These are phyloP conservation scores for Sedum album DNA, from an alignment of 164 flowering plant species.

Conservation along the genomic window DNA sequence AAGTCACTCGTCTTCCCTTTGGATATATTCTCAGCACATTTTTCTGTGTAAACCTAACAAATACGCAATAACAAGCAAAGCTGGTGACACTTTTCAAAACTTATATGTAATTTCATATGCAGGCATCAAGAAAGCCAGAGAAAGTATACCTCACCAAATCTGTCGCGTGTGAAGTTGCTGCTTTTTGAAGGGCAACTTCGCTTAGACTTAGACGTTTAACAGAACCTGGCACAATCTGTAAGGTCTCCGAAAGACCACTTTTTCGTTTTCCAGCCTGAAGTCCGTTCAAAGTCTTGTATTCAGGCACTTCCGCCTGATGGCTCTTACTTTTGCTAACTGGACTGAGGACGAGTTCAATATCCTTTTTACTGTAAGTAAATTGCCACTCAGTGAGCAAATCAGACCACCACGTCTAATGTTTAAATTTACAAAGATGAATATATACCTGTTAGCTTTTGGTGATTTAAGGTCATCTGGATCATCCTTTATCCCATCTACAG, in stretches of 20 bases:
- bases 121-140: background rate
- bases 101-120: background rate
- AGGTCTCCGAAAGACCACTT: constrained; percentile 30
- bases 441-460: background rate
- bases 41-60: constrained; percentile 51
- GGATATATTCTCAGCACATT: constrained; percentile 61
- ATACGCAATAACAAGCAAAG: background rate
- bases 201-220: constrained; percentile 86
- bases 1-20: constrained; percentile 52
- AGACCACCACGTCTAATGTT: background rate
- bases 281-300: constrained; percentile 62
- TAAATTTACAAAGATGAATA: background rate
- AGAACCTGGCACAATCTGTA: constrained; percentile 26
- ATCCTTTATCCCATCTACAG: constrained; percentile 9
- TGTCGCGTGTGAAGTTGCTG: constrained; percentile 29
- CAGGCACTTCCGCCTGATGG: constrained; percentile 23
- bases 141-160: constrained; percentile 58
- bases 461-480: background rate
- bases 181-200: constrained; percentile 65
- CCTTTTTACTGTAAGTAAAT: constrained; percentile 17
- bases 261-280: constrained; percentile 74
- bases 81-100: background rate
- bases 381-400: background rate
- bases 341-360: constrained; percentile 34
- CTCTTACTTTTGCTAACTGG: constrained; percentile 13